Evolutionary conservation across 208 protist species (phyloP).

Genomic region (Wallacemonas sp.): DNA sequence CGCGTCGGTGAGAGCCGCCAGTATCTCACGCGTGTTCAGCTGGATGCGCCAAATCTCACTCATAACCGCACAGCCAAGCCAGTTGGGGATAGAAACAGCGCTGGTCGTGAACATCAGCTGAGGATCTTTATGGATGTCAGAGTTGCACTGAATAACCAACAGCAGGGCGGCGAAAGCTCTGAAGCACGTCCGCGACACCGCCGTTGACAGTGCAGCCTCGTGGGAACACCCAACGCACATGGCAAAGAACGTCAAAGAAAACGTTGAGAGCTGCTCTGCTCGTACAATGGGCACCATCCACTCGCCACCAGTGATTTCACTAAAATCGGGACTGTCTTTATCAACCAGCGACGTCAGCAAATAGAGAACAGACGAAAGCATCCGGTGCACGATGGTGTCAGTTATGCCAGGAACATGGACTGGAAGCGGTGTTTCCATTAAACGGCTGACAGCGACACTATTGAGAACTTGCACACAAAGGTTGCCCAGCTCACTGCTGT

Average conservation of each 20-base stretch:
- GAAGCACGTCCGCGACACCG: slow-evolving; percentile 1
- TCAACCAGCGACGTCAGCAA: slow-evolving; percentile 13
- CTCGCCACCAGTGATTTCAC: neutral
- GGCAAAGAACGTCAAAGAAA: slow-evolving; percentile 10
- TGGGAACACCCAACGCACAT: slow-evolving; percentile 13
- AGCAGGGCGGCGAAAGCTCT: neutral
- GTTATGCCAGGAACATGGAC: slow-evolving; percentile 29
- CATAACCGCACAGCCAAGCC: slow-evolving; percentile 8
- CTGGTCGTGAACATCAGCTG: neutral
- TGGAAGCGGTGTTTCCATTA: slow-evolving; percentile 14
- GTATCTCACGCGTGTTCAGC: slow-evolving; percentile 1
- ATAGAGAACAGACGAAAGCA: slow-evolving; percentile 51
- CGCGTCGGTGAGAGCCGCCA: neutral
- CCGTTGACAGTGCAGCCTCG: neutral
- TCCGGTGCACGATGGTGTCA: slow-evolving; percentile 62
- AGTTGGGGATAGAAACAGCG: slow-evolving; percentile 10
- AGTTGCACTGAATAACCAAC: slow-evolving; percentile 12
- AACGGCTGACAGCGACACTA: slow-evolving; percentile 37
- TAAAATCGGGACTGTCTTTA: neutral
- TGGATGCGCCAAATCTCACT: slow-evolving; percentile 9
- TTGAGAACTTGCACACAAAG: slow-evolving; percentile 70
- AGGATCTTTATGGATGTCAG: slow-evolving; percentile 5
- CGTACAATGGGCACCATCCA: slow-evolving; percentile 7
- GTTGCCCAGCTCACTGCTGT: slow-evolving; percentile 17
- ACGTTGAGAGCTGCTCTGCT: neutral